phyloP scores from a whole-genome alignment of 2,329 filamentous ascomycete genomes.

The Paraconiothyrium sp. region DNA sequence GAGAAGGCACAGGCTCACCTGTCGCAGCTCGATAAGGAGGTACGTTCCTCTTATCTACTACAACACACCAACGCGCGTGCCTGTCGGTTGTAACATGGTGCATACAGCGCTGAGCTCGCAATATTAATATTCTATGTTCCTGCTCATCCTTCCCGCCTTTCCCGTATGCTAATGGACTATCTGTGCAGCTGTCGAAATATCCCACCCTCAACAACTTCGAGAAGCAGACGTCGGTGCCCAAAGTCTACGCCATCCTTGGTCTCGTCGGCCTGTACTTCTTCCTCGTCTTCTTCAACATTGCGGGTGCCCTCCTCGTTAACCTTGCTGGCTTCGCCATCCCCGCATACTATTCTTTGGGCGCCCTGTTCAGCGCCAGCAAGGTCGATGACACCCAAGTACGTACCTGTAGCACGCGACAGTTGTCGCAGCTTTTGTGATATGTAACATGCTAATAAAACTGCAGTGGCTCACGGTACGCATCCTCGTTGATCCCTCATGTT shows the following conservation, averaged over 20 bases:
- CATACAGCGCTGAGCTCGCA: neutral
- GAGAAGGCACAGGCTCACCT: slow-evolving; percentile 81
- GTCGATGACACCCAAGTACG: slow-evolving; percentile 83
- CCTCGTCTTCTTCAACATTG: slow-evolving; percentile 92
- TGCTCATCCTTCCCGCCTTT: neutral
- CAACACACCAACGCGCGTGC: slow-evolving; percentile 9
- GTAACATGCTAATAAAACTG: slow-evolving; percentile 46
- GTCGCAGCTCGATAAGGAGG: slow-evolving; percentile 83
- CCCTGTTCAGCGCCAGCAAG: slow-evolving; percentile 76
- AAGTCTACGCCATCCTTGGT: slow-evolving; percentile 84
- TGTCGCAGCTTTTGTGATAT: slow-evolving; percentile 21
- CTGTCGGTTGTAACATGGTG: neutral
- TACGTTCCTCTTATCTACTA: slow-evolving; percentile 55
- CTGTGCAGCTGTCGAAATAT: slow-evolving; percentile 81
- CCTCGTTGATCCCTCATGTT: slow-evolving; percentile 15
- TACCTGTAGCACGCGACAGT: slow-evolving; percentile 18
- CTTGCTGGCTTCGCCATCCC: slow-evolving; percentile 84
- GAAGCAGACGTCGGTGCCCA: slow-evolving; percentile 82
- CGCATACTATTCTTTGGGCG: slow-evolving; percentile 83
- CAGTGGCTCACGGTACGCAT: slow-evolving; percentile 70
- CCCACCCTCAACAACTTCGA: slow-evolving; percentile 84
- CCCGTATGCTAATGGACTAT: slow-evolving; percentile 33
- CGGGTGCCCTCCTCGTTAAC: slow-evolving; percentile 87
- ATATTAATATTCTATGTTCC: neutral
- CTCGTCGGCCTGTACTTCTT: slow-evolving; percentile 84